Percentiles rank a stretch among this genome's conserved stretches.
phyloP scores from a whole-genome alignment of 2,329 filamentous ascomycete genomes.

The Neobulgaria alba region DNA sequence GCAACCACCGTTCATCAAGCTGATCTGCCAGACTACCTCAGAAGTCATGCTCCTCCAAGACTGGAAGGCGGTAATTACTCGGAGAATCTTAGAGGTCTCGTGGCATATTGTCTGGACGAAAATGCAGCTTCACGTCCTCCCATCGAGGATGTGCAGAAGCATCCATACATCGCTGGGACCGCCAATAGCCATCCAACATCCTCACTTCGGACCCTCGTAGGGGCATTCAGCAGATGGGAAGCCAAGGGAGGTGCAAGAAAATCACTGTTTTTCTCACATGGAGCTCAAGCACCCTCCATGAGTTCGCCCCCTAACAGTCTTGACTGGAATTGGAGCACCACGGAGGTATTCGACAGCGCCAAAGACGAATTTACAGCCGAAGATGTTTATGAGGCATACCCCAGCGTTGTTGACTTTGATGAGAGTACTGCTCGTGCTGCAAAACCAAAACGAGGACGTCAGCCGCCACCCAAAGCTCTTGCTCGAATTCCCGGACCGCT shows the following conservation, averaged over 20 bases:
- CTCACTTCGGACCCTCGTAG: constrained; percentile 56
- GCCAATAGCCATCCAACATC: constrained; percentile 54
- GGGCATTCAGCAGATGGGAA: constrained; percentile 69
- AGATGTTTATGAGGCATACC: constrained; percentile 52
- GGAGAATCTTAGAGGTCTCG: constrained; percentile 56
- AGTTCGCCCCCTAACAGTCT: constrained; percentile 41
- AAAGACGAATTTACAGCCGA: constrained; percentile 43
- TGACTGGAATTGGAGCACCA: constrained; percentile 62
- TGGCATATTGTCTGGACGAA: constrained; percentile 65
- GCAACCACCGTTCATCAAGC: constrained; percentile 40
- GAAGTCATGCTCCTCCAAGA: constrained; percentile 57
- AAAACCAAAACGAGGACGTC: constrained; percentile 40
- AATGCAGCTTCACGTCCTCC: constrained; percentile 60
- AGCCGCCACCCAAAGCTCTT: constrained; percentile 50
- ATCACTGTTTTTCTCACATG: constrained; percentile 52
- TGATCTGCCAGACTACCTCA: constrained; percentile 46
- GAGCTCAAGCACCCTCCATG: constrained; percentile 34
- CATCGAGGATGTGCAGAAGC: constrained; percentile 60
- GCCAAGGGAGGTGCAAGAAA: constrained; percentile 61
- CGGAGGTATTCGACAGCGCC: constrained; percentile 53
- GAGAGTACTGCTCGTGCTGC: constrained; percentile 38
- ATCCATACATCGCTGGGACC: constrained; percentile 60
- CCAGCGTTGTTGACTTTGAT: constrained; percentile 43
- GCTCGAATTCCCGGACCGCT: constrained; percentile 47
- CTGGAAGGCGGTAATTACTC: constrained; percentile 68